These are phyloP conservation scores for Candida michaelii DNA, from an alignment of 805 yeast genomes.

Conservation along the genomic window DNA sequence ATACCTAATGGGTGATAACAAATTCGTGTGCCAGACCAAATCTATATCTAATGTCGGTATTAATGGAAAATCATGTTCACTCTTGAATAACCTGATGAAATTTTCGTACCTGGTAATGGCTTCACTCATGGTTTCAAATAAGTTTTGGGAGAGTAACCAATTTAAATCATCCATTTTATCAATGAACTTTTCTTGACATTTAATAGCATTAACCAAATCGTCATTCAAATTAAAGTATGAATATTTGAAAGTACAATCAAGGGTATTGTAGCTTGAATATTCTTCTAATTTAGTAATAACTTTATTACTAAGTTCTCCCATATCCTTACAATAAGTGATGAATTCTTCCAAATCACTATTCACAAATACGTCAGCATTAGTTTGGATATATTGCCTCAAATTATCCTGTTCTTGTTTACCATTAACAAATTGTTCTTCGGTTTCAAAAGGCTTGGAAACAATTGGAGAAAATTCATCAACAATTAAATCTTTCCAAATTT, in stretches of 20 bases:
- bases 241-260: conserved; percentile 5
- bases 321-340: not conserved
- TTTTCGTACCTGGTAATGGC: conserved; percentile 19
- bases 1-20: conserved; percentile 9
- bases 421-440: conserved; percentile 31
- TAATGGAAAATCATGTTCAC: conserved; percentile 3
- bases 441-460: conserved; percentile 32
- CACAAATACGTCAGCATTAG: conserved; percentile 16
- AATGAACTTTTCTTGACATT: conserved; percentile 23
- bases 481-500: conserved; percentile 14
- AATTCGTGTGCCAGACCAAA: conserved; percentile 30
- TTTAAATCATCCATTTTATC: conserved; percentile 19
- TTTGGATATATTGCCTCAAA: conserved; percentile 20
- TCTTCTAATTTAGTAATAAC: conserved; percentile 3
- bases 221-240: conserved; percentile 13
- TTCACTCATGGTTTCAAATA: conserved; percentile 1
- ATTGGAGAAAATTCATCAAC: conserved; percentile 5
- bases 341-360: not conserved
- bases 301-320: conserved; percentile 2
- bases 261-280: conserved; percentile 5
- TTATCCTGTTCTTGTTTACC: conserved; percentile 8
- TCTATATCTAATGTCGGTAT: conserved; percentile 30
- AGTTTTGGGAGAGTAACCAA: conserved; percentile 20
- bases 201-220: conserved; percentile 25
- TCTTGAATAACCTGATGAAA: conserved; percentile 15